Percentiles rank a stretch among this genome's conserved stretches.
phyloP scores from a whole-genome alignment of 1,139 yeast species.

The Taphrina populina region DNA sequence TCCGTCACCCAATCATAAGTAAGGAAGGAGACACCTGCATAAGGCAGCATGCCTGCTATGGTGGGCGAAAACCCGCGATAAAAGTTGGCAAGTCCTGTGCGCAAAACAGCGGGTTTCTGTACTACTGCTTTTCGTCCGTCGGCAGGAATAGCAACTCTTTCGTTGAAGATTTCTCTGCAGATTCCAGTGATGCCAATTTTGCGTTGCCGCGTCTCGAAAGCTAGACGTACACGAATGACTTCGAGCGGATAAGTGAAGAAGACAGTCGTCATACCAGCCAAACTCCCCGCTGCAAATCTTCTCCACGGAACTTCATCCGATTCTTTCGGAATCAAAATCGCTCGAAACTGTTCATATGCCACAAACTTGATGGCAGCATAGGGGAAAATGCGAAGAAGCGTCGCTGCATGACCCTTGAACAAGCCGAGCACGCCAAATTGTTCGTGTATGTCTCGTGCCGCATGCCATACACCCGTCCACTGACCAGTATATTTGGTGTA shows the following conservation, averaged over 20 bases:
- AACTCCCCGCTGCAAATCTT: conserved; percentile 82
- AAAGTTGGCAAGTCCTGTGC: conserved; percentile 52
- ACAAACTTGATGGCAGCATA: conserved; percentile 97
- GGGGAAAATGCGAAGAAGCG: conserved; percentile 85
- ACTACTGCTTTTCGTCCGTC: neutral
- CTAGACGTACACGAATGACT: conserved; percentile 82
- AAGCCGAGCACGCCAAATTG: conserved; percentile 79
- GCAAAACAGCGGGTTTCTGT: neutral
- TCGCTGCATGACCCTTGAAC: conserved; percentile 94
- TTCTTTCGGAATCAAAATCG: conserved; percentile 71
- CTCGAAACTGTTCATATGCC: conserved; percentile 90
- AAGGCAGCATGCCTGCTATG: conserved; percentile 91
- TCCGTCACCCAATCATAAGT: conserved; percentile 92
- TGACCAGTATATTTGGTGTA: conserved; percentile 79
- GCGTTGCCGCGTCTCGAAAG: conserved; percentile 56
- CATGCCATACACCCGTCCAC: conserved; percentile 69
- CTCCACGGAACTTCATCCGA: conserved; percentile 75
- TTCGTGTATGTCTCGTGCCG: conserved; percentile 64
- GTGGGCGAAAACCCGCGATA: conserved; percentile 96
- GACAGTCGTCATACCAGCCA: conserved; percentile 75
- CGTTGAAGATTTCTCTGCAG: conserved; percentile 41
- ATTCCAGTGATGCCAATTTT: conserved; percentile 18
- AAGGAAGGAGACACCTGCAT: conserved; percentile 95
- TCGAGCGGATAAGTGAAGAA: conserved; percentile 91
- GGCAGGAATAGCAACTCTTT: conserved; percentile 36